Evolutionary conservation across 2,329 filamentous ascomycete genomes (phyloP).

Genomic region (Colletotrichum horii): DNA sequence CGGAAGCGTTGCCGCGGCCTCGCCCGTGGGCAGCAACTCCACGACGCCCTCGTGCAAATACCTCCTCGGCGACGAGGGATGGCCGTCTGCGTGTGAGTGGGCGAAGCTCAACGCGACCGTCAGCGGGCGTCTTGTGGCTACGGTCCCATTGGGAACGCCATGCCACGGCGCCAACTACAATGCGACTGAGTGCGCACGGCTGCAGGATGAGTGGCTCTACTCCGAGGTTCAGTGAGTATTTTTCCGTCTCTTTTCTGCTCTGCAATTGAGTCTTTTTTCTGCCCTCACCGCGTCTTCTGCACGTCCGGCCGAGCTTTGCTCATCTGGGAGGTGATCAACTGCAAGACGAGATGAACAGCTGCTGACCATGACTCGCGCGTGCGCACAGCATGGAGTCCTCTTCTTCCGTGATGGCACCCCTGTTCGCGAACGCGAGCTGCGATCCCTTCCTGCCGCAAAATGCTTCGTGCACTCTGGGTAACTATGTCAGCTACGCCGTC

Average conservation of each 20-base stretch:
- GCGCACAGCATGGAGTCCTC: slow-evolving; percentile 12
- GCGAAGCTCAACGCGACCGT: slow-evolving; percentile 16
- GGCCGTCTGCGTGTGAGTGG: slow-evolving; percentile 8
- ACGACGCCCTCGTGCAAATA: slow-evolving; percentile 8
- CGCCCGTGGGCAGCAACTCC: background rate
- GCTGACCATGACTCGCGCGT: background rate
- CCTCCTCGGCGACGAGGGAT: slow-evolving; percentile 13
- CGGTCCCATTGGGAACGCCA: slow-evolving; percentile 4
- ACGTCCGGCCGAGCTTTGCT: background rate
- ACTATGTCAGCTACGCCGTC: slow-evolving; percentile 32
- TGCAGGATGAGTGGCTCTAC: slow-evolving; percentile 14
- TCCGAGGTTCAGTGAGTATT: slow-evolving; percentile 15
- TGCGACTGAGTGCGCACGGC: slow-evolving; percentile 8
- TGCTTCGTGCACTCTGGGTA: slow-evolving; percentile 39
- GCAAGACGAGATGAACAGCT: slow-evolving; percentile 25
- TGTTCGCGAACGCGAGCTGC: slow-evolving; percentile 34
- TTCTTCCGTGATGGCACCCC: slow-evolving; percentile 30
- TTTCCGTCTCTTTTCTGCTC: background rate
- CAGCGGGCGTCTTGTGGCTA: slow-evolving; percentile 9
- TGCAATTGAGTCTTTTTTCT: background rate
- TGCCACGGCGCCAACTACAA: slow-evolving; percentile 14
- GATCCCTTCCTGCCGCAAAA: slow-evolving; percentile 34
- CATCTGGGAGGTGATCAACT: background rate
- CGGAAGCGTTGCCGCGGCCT: background rate
- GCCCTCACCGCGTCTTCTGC: background rate